phyloP scores from a whole-genome alignment of 352 stramenopile genomes.

The Globisporangium middletonii region DNA sequence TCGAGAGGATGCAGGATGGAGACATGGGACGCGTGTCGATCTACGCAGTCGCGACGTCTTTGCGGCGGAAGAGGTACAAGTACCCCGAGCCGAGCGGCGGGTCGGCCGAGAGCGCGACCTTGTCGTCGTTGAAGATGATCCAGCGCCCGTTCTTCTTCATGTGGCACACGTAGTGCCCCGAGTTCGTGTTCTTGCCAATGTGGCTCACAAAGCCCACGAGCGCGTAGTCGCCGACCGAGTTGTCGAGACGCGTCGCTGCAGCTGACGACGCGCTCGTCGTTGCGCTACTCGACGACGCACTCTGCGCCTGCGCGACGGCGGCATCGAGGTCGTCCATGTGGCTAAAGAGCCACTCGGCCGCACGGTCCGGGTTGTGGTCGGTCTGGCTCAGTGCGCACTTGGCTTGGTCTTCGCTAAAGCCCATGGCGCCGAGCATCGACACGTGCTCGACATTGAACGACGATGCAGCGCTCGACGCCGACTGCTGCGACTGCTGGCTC shows the following conservation, averaged over 20 bases:
- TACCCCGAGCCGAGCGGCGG: constrained; percentile 94
- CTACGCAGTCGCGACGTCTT: constrained; percentile 25
- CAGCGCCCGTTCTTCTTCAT: constrained; percentile 96
- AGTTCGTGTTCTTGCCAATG: constrained; percentile 97
- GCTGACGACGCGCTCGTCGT: constrained; percentile 3
- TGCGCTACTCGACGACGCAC: constrained; percentile 11
- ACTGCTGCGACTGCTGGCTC: constrained; percentile 6
- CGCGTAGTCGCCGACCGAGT: constrained; percentile 77
- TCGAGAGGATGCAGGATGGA: neutral
- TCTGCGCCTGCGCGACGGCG: constrained; percentile 68
- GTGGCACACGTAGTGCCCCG: constrained; percentile 98
- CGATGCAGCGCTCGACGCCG: constrained; percentile 27
- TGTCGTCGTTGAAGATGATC: constrained; percentile 99
- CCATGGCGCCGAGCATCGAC: constrained; percentile 75
- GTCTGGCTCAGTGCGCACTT: constrained; percentile 92
- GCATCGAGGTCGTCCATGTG: constrained; percentile 95
- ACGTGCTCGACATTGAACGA: constrained; percentile 76
- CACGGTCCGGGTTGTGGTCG: constrained; percentile 87
- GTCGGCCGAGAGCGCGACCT: constrained; percentile 93
- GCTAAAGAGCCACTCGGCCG: constrained; percentile 98
- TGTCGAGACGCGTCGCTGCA: constrained; percentile 52
- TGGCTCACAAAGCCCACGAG: constrained; percentile 98
- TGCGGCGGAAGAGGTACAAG: constrained; percentile 92
- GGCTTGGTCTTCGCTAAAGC: constrained; percentile 87
- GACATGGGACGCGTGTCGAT: neutral